Conservation (phyloP, 108 stramenopile genomes). For the Fragilaria crotonensis region DNA sequence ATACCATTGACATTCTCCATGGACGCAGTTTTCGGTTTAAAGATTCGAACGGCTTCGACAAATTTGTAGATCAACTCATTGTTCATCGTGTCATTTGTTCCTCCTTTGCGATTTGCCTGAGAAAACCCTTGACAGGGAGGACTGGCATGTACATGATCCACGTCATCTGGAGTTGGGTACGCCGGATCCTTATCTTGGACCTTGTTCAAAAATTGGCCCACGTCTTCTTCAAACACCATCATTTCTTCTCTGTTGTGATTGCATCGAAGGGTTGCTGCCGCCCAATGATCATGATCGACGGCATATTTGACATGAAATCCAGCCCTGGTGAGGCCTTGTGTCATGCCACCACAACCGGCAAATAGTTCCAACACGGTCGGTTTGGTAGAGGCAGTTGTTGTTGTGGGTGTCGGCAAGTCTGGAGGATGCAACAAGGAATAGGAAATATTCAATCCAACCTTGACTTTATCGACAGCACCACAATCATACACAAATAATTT, state of each 20-base stretch:
- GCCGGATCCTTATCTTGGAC: slow-evolving; percentile 7
- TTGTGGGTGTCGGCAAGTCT: too few species aligned
- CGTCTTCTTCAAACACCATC: slow-evolving; percentile 25
- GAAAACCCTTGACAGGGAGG: slow-evolving; percentile 62
- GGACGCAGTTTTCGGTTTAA: slow-evolving; percentile 27
- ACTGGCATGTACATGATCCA: slow-evolving; percentile 34
- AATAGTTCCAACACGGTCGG: slow-evolving; percentile 26
- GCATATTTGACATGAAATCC: slow-evolving; percentile 33
- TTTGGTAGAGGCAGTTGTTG: too few species aligned
- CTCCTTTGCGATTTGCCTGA: slow-evolving; percentile 44
- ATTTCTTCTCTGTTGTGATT: slow-evolving; percentile 12
- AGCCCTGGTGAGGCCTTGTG: slow-evolving; percentile 21
- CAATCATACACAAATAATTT: too few species aligned
- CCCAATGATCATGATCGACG: slow-evolving; percentile 26
- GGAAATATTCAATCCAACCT: too few species aligned
- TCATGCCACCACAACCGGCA: slow-evolving; percentile 40
- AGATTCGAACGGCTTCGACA: slow-evolving; percentile 28
- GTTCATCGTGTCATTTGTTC: slow-evolving; percentile 32
- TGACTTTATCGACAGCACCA: too few species aligned
- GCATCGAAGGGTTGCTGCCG: slow-evolving; percentile 14
- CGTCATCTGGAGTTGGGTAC: slow-evolving; percentile 15
- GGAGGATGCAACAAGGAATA: too few species aligned
- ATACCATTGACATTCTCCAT: slow-evolving; percentile 51
- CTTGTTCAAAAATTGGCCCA: slow-evolving; percentile 15
- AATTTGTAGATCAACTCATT: slow-evolving; percentile 34